Conservation (phyloP, 73 alveolate genomes). For the Effrenium voratum region DNA sequence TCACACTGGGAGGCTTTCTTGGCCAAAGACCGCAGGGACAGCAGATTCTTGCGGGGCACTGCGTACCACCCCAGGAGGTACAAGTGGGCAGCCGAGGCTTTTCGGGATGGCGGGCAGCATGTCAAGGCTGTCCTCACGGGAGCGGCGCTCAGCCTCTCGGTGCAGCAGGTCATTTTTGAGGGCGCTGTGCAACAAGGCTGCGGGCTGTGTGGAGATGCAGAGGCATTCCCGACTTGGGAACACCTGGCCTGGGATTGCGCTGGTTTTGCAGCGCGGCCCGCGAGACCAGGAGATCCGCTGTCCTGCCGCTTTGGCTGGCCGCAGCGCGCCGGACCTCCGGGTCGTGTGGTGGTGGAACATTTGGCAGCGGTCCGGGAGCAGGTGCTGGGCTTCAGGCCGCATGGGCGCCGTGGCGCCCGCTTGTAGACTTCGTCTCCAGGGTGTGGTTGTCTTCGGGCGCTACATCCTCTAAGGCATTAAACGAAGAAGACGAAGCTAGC, state of each 20-base stretch:
- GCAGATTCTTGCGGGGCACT: neutral
- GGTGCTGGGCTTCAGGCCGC: no score
- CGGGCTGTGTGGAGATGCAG: neutral
- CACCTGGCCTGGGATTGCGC: conserved; percentile 25
- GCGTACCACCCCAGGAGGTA: neutral
- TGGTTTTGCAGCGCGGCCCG: neutral
- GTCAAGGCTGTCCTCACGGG: conserved; percentile 8
- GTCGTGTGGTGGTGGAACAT: conserved; percentile 5
- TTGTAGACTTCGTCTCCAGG: no score
- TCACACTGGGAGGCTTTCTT: neutral
- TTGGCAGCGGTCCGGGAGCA: neutral
- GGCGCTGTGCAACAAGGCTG: neutral
- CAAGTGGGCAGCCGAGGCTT: neutral
- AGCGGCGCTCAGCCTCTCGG: neutral
- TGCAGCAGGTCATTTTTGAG: neutral
- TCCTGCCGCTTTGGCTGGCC: conserved; percentile 9
- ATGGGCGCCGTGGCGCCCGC: no score
- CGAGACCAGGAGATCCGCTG: neutral
- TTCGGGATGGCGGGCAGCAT: neutral
- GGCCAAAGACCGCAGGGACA: conserved; percentile 22
- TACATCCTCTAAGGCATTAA: no score
- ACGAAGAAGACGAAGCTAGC: no score
- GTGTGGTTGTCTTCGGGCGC: no score
- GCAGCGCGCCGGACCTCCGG: neutral
- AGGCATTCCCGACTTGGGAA: neutral